Evolutionary conservation across 805 yeast species (phyloP), one percentile per base, ranked within the genome.

Genomic region (Candida alai): DNA sequence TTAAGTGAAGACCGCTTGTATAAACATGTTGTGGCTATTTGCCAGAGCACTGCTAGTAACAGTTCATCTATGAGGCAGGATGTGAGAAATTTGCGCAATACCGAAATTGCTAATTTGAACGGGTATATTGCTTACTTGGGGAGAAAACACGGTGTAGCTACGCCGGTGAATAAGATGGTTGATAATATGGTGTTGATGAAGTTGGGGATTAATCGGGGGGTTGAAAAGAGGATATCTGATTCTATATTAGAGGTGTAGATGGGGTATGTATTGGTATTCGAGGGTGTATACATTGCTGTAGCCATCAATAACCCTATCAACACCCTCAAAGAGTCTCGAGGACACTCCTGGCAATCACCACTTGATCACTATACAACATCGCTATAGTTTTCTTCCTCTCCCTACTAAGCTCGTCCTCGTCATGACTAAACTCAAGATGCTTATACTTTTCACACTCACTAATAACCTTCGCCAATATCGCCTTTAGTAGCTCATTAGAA

Each of bases 91-190:
- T 59, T 73, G 39, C 70, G 74, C 44, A 70, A 66, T 11, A 84
- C 93, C 0, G 98, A 90, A 52, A 74, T 90, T 14, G 84, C 80
- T 40, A 83, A 74, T 52, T 80, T 90, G 39, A 93, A 89, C 52
- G 97, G 97, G 1, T 86, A 78, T 49, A 68, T 89, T 9, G 80
- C 73, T 1, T 52, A 49, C 5, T 58, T 78, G 34, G 95, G 85
- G 1, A 45, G 56, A 19, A 59, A 62, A 38, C 57, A 68, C 30
- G 63, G 68, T 1, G 30, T 65, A 1, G 46, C 60, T 1, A 71
- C 80, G 1, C 69, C 69, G 1, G 59, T 68, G 29, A 81, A 81
- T 51, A 49, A 50, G 19, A 59, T 73, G 39, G 47, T 82, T 26
- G 48, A 58, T 16, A 47, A 56, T 6, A 54, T 82, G 54, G 72